phyloP scores from a whole-genome alignment of 257 asterid species.

The Oldenlandia corymbosa region DNA sequence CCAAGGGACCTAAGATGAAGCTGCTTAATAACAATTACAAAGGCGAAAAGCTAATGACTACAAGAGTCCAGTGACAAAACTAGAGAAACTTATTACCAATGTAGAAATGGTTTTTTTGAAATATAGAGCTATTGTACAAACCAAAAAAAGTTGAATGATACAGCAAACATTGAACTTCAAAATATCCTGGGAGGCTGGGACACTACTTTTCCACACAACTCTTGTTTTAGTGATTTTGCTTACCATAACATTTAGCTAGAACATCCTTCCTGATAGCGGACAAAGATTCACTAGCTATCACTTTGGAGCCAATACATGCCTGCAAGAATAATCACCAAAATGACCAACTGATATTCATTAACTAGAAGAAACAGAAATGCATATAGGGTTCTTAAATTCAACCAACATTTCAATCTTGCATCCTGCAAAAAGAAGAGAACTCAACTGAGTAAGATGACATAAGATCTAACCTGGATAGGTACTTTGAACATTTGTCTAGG shows the following conservation, averaged over 20 bases:
- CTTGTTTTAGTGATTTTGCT: constrained; percentile 17
- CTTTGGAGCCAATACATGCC: constrained; percentile 97
- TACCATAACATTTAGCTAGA: constrained; percentile 97
- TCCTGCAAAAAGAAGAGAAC: neutral
- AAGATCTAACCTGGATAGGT: constrained; percentile 78
- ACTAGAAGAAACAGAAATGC: neutral
- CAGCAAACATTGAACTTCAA: neutral
- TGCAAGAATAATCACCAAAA: constrained; percentile 19
- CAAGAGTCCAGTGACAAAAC: neutral
- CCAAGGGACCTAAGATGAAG: neutral
- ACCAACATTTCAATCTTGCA: neutral
- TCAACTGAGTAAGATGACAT: neutral
- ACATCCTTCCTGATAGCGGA: constrained; percentile 98
- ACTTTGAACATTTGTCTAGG: constrained; percentile 99
- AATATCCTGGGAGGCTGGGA: neutral
- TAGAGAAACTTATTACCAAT: neutral
- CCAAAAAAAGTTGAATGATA: neutral
- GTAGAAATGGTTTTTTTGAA: neutral
- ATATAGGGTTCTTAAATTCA: neutral
- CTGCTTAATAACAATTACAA: neutral
- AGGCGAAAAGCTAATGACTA: neutral
- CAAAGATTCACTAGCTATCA: constrained; percentile 92
- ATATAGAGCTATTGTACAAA: neutral
- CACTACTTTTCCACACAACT: neutral
- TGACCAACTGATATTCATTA: neutral